Percentiles rank a stretch among this genome's conserved stretches.
Conservation (phyloP, 352 stramenopile genomes). For the Thalassiosira mediterranea region DNA sequence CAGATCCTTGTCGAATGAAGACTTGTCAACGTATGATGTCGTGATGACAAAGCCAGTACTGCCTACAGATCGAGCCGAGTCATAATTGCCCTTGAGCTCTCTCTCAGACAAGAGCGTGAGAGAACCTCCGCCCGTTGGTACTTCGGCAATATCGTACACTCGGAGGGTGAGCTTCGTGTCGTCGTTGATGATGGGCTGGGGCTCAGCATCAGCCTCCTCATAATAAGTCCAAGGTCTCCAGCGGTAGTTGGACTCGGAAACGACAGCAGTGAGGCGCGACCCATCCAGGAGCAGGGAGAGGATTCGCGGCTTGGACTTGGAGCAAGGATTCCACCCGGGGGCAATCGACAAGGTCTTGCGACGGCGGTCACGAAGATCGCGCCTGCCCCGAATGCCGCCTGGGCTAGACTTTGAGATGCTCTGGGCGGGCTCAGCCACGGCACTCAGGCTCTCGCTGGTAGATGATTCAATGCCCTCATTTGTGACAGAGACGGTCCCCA, state of each 20-base stretch:
- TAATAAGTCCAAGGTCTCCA: background rate
- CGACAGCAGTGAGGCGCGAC: slow-evolving; percentile 41
- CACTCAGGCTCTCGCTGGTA: background rate
- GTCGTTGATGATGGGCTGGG: slow-evolving; percentile 23
- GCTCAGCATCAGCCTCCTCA: background rate
- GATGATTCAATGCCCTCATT: background rate
- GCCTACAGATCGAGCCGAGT: slow-evolving; percentile 27
- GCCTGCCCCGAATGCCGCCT: too few species aligned
- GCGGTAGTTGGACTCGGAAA: slow-evolving; percentile 28
- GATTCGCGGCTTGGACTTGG: slow-evolving; percentile 52
- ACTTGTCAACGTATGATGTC: slow-evolving; percentile 32
- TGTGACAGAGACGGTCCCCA: background rate
- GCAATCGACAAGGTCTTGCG: slow-evolving; percentile 12
- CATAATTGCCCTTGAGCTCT: slow-evolving; percentile 37
- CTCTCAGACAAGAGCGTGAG: slow-evolving; percentile 37
- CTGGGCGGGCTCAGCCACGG: background rate
- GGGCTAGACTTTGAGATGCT: background rate
- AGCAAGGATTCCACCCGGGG: slow-evolving; percentile 21
- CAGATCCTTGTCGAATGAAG: slow-evolving; percentile 12
- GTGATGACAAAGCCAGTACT: slow-evolving; percentile 23
- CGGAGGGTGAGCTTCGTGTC: slow-evolving; percentile 24
- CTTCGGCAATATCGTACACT: slow-evolving; percentile 40
- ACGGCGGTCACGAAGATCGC: too few species aligned
- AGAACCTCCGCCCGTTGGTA: slow-evolving; percentile 35
- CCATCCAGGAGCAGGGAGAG: slow-evolving; percentile 41